Conservation (phyloP, 148 eudicot species). For the Rhododendron henanense region DNA sequence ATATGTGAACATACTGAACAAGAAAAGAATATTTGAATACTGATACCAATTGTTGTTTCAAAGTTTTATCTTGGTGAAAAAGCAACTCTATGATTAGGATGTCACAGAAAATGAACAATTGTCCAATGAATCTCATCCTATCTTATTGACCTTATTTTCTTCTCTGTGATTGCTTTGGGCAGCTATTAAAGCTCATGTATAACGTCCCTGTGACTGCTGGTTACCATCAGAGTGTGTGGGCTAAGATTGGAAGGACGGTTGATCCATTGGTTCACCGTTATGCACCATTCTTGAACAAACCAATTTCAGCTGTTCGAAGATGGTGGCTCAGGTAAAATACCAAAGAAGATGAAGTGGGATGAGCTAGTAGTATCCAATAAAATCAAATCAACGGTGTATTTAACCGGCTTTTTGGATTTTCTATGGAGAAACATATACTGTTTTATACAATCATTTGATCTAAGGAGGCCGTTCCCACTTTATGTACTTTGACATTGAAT, state of each 20-base stretch:
- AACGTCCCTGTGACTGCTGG: slow-evolving; percentile 81
- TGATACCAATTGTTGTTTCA: neutral
- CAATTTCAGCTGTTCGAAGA: slow-evolving; percentile 58
- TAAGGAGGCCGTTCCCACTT: neutral
- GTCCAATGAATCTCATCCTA: neutral
- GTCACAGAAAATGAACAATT: neutral
- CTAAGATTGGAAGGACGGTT: slow-evolving; percentile 61
- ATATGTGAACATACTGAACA: neutral
- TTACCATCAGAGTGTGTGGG: slow-evolving; percentile 87
- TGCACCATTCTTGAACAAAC: slow-evolving; percentile 76
- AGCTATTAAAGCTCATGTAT: slow-evolving; percentile 97
- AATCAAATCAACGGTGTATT: neutral
- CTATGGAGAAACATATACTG: neutral
- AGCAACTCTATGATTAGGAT: neutral
- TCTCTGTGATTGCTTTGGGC: slow-evolving; percentile 24
- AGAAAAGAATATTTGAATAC: neutral
- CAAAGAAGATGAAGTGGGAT: neutral
- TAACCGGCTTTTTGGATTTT: neutral
- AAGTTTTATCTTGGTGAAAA: neutral
- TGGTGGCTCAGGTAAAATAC: slow-evolving; percentile 79
- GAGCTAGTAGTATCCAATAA: neutral
- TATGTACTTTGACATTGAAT: neutral
- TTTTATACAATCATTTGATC: neutral
- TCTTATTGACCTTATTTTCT: neutral
- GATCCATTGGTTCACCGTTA: slow-evolving; percentile 64